Base-by-base conservation (phyloP, 345 rosid species). In the Eucalyptus regnans region DNA sequence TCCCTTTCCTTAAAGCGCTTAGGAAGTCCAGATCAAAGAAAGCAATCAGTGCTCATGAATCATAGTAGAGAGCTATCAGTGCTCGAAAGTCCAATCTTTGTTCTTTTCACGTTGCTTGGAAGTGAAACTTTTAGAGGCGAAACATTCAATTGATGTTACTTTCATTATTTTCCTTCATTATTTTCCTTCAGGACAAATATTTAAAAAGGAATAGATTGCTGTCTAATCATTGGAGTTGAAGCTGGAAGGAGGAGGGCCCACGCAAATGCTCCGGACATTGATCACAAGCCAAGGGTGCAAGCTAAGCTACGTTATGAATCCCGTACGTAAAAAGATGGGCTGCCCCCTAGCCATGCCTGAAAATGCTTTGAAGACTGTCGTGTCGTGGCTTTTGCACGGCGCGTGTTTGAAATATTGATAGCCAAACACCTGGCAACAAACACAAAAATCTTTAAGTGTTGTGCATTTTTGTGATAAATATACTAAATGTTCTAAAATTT, bases 321-420 rank as follows among this genome's bases (percentile, higher is more conserved):
- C 5, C 25, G 5, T 3, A 9, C 81, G 17, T 2, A 20, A 71
- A 71, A 37, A 18, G 81, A 18, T 18, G 25, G 11, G 46, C 41
- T 37, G 12, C 23, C 23, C 43, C 44, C 80, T 13, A 0, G 71
- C 68, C 31, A 13, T 58, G 12, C 29, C 64, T 58, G 0, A 27
- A 25, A 12, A 60, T 27, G 68, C 17, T 62, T n/a, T 4, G 9
- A n/a, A 64, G 15, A 64, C 18, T 7, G 76, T n/a, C 0, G 9
- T 7, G 76, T n/a, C 0, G 9, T 64, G 33, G 31, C 71, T 64
- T 62, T 29, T n/a, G 71, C 16, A 64, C 4, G 31, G 56, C 4
- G 23, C 0, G 33, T 12, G 33, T 62, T 62, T 0, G 31, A 64
- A 64, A n/a, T 64, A 13, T n/a, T 4, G 6, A n/a, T n/a, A 2